Percentiles rank a stretch among this genome's conserved stretches.
phyloP scores from a whole-genome alignment of 2,329 filamentous ascomycete genomes.

The Bipolaris bicolor region DNA sequence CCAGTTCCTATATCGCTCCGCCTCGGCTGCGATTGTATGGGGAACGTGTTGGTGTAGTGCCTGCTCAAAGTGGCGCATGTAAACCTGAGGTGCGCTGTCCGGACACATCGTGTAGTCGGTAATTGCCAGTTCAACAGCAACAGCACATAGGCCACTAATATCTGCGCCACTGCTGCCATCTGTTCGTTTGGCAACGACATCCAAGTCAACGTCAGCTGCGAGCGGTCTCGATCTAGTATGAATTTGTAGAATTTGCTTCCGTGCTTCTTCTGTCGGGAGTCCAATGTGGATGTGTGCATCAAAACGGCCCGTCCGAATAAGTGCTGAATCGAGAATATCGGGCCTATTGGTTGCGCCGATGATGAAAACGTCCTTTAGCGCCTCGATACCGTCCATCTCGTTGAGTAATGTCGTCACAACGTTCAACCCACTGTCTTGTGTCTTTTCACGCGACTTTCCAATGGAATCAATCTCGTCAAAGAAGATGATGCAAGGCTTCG shows the following conservation, averaged over 20 bases:
- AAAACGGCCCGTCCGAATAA: constrained; percentile 85
- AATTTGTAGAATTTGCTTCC: constrained; percentile 76
- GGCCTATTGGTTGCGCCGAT: constrained; percentile 92
- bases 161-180: constrained; percentile 89
- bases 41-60: constrained; percentile 50
- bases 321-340: constrained; percentile 81
- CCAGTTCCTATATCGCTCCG: constrained; percentile 53
- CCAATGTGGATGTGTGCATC: constrained; percentile 86
- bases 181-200: constrained; percentile 66
- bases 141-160: constrained; percentile 64
- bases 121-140: constrained; percentile 48
- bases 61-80: constrained; percentile 58
- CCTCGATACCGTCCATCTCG: constrained; percentile 95
- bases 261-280: constrained; percentile 73
- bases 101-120: constrained; percentile 36
- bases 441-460: constrained; percentile 62
- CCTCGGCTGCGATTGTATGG: constrained; percentile 51
- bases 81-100: constrained; percentile 37
- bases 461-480: constrained; percentile 97
- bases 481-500: constrained; percentile 90
- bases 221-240: constrained; percentile 68
- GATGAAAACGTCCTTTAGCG: constrained; percentile 80
- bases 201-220: constrained; percentile 68
- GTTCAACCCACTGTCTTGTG: constrained; percentile 68
- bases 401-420: constrained; percentile 88